These are phyloP conservation scores for Mycena metata DNA, from an alignment of 768 basidiomycete genomes.

Conservation along the genomic window DNA sequence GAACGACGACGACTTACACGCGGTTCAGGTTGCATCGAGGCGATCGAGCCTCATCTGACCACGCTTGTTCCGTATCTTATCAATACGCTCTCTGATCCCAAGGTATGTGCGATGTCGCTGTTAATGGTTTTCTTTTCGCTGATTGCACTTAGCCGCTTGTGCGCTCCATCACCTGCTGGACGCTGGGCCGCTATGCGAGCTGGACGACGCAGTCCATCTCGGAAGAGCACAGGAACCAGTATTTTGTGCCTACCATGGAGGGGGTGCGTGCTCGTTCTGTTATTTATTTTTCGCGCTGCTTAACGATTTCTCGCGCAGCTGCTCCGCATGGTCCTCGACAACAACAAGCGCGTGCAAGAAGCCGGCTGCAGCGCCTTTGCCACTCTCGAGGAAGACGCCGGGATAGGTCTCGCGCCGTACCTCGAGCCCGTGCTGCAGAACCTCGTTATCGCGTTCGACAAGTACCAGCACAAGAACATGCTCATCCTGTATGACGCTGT, in stretches of 20 bases:
- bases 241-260: constrained; percentile 98
- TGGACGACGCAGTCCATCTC: constrained; percentile 93
- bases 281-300: constrained; percentile 17
- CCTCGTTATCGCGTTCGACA: constrained; percentile 95
- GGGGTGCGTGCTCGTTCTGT: constrained; percentile 68
- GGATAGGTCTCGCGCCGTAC: constrained; percentile 88
- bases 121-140: background rate
- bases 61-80: constrained; percentile 94
- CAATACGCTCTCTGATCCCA: constrained; percentile 89
- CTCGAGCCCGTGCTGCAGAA: constrained; percentile 96
- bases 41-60: constrained; percentile 94
- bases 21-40: constrained; percentile 90
- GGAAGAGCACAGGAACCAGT: constrained; percentile 89
- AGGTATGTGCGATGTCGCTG: constrained; percentile 63
- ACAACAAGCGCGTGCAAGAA: constrained; percentile 99
- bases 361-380: constrained; percentile 99
- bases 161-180: constrained; percentile 99
- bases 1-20: constrained; percentile 17
- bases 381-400: constrained; percentile 98
- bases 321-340: constrained; percentile 96
- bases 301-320: constrained; percentile 63
- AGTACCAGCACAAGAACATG: constrained; percentile 99
- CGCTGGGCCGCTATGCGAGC: constrained; percentile 96
- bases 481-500: constrained; percentile 99
- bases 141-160: constrained; percentile 73